Evolutionary conservation across 192 early-diverging fungal genomes (phyloP).

Genomic region (Coemansia sp.): DNA sequence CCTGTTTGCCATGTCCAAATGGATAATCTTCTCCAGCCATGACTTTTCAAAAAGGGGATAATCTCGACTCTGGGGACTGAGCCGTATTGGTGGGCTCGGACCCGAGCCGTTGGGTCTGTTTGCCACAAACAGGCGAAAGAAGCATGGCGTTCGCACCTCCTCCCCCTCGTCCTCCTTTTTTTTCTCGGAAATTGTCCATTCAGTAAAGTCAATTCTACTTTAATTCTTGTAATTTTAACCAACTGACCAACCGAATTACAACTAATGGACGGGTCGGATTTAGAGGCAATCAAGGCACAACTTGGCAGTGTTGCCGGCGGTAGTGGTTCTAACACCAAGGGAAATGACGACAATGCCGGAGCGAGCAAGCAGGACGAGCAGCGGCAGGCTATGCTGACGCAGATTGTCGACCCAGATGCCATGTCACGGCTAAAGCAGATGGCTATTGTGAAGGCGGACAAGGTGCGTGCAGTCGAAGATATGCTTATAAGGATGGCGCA

Average conservation of each 20-base stretch:
- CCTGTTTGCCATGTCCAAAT: not conserved
- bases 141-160: not conserved
- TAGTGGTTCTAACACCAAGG: not conserved
- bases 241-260: not conserved
- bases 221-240: conserved; percentile 1
- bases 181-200: not conserved
- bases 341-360: not conserved
- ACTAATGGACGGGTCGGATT: conserved; percentile 24
- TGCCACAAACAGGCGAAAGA: not conserved
- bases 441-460: conserved; percentile 83
- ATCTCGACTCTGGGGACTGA: not conserved
- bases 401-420: conserved; percentile 80
- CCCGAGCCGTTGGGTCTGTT: not conserved
- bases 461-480: conserved; percentile 76
- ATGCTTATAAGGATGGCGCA: conserved; percentile 90
- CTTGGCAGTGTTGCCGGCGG: not conserved
- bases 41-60: not conserved
- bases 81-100: not conserved
- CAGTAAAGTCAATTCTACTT: not conserved
- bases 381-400: conserved; percentile 75
- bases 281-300: conserved; percentile 23
- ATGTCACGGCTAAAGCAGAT: conserved; percentile 86
- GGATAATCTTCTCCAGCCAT: not conserved
- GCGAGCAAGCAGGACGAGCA: conserved; percentile 77
- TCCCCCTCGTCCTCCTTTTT: not conserved